Evolutionary conservation across 1,284 basidiomycete genomes (phyloP), one percentile per base, ranked within the genome.

Genomic region (Stygiomarasmius scandens): DNA sequence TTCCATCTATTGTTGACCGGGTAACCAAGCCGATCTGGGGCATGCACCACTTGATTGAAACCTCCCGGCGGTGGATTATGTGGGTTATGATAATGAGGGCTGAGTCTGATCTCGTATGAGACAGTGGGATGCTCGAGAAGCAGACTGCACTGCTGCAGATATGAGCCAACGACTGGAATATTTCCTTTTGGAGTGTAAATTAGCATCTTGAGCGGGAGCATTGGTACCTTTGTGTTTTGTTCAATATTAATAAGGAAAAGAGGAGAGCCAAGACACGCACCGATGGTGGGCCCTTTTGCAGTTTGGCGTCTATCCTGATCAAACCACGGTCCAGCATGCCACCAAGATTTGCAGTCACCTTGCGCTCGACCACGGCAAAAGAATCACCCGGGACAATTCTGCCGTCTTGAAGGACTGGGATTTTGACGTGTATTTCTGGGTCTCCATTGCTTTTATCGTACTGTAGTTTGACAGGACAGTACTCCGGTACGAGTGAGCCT

Each of bases 161-260:
- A 88, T 63, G 87, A 80, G 55, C 91, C 86, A 62, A 99, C 88
- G 57, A 90, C 86, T 19, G 80, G 75, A 60, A 98, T 89, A 71
- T 97, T 95, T 36, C 93, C 91, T 64, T 95, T 95, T 4, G 93
- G 91, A 12, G 95, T 96, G 72, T 94, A 97, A 27, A 98, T 84
- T 29, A 98, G 83, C 68, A 98, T 81, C 68, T 92, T 89, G 46
- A 98, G 78, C 24, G 89, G 85, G 38, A 95, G 78, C 58, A 95
- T 89, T 49, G 89, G 89, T 46, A 90, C 77, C 91, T 94, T n/a
- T 63, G 50, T 44, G 51, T 8, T 58, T 49, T 60, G 50, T 65
- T 51, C 47, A 25, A 25, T 41, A 63, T 20, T 27, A 11, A 36
- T n/a, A 14, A 46, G 44, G 47, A 36, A 53, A 49, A 49, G n/a